Evolutionary conservation across 176 grass and related monocot genomes (phyloP).

Genomic region (Triticum dicoccoides): DNA sequence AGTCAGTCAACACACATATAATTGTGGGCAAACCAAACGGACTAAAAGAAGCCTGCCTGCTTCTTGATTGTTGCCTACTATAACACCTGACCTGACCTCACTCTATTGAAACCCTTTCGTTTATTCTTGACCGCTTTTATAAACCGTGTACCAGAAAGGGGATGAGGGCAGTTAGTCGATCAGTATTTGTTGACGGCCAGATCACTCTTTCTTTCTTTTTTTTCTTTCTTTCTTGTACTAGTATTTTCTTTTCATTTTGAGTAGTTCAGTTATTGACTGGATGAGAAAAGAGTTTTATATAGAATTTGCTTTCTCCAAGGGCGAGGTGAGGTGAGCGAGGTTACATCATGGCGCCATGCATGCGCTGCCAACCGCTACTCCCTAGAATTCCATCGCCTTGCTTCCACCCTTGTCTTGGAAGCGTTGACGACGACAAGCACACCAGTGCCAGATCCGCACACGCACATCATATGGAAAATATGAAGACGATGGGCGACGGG

Average conservation of each 20-base stretch:
- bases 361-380: neutral
- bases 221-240: no score
- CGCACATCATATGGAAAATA: no score
- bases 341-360: neutral
- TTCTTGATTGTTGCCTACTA: neutral
- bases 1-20: neutral
- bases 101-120: neutral
- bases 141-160: neutral
- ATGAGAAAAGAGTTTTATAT: neutral
- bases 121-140: neutral
- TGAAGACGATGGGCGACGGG: no score
- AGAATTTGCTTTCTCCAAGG: neutral
- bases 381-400: constrained; percentile 4
- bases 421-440: no score
- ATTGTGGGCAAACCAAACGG: neutral
- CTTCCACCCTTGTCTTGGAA: neutral
- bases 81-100: neutral
- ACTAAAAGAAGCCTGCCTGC: neutral
- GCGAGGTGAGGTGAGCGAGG: neutral
- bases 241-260: no score
- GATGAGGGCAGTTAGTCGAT: no score
- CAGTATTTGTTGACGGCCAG: no score
- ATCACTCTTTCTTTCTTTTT: no score
- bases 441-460: no score
- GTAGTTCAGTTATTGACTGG: neutral